Evolutionary conservation across 106 monocot genomes (phyloP).

Genomic region (Narthecium ossifragum): DNA sequence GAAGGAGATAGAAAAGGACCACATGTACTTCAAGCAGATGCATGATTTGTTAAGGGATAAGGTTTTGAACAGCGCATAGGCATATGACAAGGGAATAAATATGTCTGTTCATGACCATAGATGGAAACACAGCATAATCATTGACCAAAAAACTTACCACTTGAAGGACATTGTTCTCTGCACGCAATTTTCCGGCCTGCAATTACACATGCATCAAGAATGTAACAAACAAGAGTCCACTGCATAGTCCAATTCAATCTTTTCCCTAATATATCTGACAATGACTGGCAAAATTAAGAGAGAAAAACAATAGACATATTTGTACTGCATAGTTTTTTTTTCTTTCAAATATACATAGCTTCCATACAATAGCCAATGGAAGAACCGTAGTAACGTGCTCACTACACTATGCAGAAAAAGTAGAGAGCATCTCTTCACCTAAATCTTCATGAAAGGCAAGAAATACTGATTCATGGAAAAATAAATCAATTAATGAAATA

Average conservation of each 20-base stretch:
- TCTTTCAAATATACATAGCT: neutral
- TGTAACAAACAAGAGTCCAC: neutral
- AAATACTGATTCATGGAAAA: too few relatives aligned
- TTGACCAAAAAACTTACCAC: slow-evolving; percentile 48
- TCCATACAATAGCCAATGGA: neutral
- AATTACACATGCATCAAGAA: neutral
- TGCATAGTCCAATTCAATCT: neutral
- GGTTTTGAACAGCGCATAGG: too few relatives aligned
- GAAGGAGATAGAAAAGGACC: too few relatives aligned
- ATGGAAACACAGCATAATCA: too few relatives aligned
- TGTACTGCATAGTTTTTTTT: too few relatives aligned
- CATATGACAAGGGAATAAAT: too few relatives aligned
- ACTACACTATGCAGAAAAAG: too few relatives aligned
- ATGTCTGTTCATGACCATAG: too few relatives aligned
- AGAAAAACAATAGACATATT: neutral
- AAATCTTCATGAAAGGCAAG: too few relatives aligned
- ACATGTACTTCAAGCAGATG: neutral
- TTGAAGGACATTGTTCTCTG: slow-evolving; percentile 51
- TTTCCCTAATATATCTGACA: neutral
- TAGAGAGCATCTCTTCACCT: too few relatives aligned
- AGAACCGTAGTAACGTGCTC: too few relatives aligned
- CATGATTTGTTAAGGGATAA: neutral
- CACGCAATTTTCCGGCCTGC: slow-evolving; percentile 39
- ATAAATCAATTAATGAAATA: too few relatives aligned
- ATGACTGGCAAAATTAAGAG: neutral